These are phyloP conservation scores for Populus tomentosa DNA, from an alignment of 441 rosid species.

Conservation along the genomic window DNA sequence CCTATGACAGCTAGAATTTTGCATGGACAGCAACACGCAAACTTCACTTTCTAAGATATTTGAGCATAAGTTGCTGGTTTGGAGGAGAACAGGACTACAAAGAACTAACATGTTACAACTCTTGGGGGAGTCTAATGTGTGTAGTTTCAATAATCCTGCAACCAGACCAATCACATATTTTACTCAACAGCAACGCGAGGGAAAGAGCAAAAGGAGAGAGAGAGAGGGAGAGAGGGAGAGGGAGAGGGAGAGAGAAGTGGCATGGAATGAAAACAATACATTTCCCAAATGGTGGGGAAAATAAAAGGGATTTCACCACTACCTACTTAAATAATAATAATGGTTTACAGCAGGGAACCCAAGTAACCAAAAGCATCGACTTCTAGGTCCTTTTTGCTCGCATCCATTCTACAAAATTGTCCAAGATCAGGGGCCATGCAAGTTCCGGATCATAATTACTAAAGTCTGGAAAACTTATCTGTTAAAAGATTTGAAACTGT, in stretches of 20 bases:
- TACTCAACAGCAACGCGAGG: neutral
- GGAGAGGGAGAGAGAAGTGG: neutral
- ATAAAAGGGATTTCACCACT: slow-evolving; percentile 1
- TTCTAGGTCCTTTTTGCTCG: slow-evolving; percentile 56
- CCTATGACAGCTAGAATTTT: too few species aligned
- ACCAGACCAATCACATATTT: slow-evolving; percentile 16
- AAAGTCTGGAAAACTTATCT: slow-evolving; percentile 55
- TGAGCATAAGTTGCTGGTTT: neutral
- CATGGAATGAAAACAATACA: neutral
- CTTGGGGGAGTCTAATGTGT: slow-evolving; percentile 19
- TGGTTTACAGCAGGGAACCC: slow-evolving; percentile 35
- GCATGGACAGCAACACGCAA: too few species aligned
- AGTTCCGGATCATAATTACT: slow-evolving; percentile 42
- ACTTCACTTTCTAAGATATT: neutral
- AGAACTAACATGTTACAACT: neutral
- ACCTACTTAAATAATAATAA: slow-evolving; percentile 36
- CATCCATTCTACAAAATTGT: slow-evolving; percentile 59
- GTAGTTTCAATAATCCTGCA: slow-evolving; percentile 45
- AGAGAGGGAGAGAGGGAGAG: neutral
- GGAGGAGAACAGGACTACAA: neutral
- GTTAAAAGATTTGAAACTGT: neutral
- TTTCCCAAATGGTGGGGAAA: neutral
- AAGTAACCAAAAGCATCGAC: slow-evolving; percentile 10
- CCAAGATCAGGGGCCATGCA: slow-evolving; percentile 65
- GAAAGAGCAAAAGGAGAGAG: neutral